Percentiles rank a stretch among this genome's conserved stretches.
phyloP scores from a whole-genome alignment of 495 filamentous ascomycete species.

The Aspergillus baeticus region DNA sequence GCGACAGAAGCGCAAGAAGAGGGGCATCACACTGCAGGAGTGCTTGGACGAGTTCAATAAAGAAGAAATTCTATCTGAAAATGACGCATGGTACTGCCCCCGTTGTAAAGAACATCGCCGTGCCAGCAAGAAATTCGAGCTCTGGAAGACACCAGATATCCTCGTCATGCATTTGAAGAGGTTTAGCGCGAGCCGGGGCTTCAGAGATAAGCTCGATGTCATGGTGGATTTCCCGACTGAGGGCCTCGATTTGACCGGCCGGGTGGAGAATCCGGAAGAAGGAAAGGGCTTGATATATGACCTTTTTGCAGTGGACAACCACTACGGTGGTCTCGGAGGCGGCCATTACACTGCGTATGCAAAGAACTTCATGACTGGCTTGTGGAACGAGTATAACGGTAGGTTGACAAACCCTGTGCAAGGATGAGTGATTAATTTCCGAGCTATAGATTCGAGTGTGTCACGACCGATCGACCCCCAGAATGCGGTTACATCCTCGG shows the following conservation, averaged over 20 bases:
- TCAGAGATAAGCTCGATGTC: slow-evolving; percentile 86
- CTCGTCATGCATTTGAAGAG: slow-evolving; percentile 93
- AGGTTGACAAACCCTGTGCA: slow-evolving; percentile 16
- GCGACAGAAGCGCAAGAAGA: slow-evolving; percentile 61
- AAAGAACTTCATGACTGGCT: slow-evolving; percentile 79
- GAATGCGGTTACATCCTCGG: slow-evolving; percentile 62
- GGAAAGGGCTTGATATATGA: slow-evolving; percentile 85
- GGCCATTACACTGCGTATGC: slow-evolving; percentile 95
- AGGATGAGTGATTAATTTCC: slow-evolving; percentile 4
- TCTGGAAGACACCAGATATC: slow-evolving; percentile 95
- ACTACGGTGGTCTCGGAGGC: slow-evolving; percentile 86
- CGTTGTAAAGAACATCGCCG: slow-evolving; percentile 90
- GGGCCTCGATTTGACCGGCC: slow-evolving; percentile 73
- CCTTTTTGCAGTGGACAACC: slow-evolving; percentile 91
- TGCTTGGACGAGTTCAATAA: slow-evolving; percentile 92
- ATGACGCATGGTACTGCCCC: slow-evolving; percentile 95
- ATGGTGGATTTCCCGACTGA: slow-evolving; percentile 91
- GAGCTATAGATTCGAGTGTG: slow-evolving; percentile 69
- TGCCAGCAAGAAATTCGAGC: slow-evolving; percentile 92
- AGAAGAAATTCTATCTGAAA: slow-evolving; percentile 86
- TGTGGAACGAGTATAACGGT: slow-evolving; percentile 97
- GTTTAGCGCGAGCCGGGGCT: slow-evolving; percentile 72
- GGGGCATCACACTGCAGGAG: slow-evolving; percentile 81
- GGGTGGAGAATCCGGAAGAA: slow-evolving; percentile 73
- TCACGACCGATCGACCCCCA: slow-evolving; percentile 50